A percentile compares a stretch with the other conserved stretches of the same genome.
Evolutionary conservation across 805 yeast species (phyloP).

Genomic region (Hemisphaericaspora nanyangensis): DNA sequence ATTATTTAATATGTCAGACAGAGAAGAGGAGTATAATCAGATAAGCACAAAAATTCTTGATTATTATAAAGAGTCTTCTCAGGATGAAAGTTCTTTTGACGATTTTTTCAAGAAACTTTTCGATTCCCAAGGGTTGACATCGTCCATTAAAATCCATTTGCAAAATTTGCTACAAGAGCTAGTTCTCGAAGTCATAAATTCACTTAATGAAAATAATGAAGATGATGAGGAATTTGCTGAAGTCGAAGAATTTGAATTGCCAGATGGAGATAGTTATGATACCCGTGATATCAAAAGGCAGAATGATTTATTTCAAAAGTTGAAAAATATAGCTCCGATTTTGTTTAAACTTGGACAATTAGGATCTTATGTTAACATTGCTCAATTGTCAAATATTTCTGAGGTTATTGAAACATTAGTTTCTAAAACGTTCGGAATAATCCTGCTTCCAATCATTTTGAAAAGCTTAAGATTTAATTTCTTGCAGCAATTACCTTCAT

Average conservation of each 20-base stretch:
- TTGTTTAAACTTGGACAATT: slow-evolving; percentile 22
- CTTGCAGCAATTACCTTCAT: slow-evolving; percentile 9
- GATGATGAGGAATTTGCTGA: slow-evolving; percentile 7
- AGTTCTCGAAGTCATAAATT: slow-evolving; percentile 14
- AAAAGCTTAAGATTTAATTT: slow-evolving; percentile 20
- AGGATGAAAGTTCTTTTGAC: slow-evolving; percentile 10
- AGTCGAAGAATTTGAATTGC: slow-evolving; percentile 2
- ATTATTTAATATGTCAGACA: slow-evolving; percentile 21
- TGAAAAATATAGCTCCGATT: slow-evolving; percentile 2
- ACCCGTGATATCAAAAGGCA: slow-evolving; percentile 14
- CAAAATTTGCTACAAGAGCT: slow-evolving; percentile 23
- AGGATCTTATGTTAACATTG: slow-evolving; percentile 16
- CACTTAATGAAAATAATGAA: slow-evolving; percentile 12
- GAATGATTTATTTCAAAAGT: slow-evolving; percentile 10
- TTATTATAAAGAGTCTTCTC: slow-evolving; percentile 16
- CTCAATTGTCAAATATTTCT: slow-evolving; percentile 8
- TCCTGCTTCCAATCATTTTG: slow-evolving; percentile 17
- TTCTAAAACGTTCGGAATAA: slow-evolving; percentile 16
- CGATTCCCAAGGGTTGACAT: slow-evolving; percentile 12
- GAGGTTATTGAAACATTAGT: slow-evolving; percentile 12
- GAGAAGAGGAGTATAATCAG: slow-evolving; percentile 22
- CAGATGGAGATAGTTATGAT: not conserved
- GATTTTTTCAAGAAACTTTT: slow-evolving; percentile 11
- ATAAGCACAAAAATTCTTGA: slow-evolving; percentile 21
- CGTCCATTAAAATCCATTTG: slow-evolving; percentile 19